Conservation (phyloP, 352 stramenopile genomes). For the Phytopythium montanum region DNA sequence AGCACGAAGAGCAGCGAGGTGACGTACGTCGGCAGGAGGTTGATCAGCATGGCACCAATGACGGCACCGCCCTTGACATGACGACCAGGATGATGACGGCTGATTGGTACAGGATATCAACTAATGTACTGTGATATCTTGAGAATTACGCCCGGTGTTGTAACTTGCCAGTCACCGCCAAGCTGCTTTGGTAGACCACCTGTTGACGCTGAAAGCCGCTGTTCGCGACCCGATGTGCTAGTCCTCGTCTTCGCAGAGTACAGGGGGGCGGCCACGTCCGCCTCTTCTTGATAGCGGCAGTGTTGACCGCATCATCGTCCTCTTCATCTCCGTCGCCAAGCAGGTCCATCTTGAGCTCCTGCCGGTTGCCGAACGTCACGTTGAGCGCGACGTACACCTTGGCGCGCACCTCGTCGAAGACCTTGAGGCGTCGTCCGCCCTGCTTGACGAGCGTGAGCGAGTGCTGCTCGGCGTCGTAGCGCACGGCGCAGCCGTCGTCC, state of each 20-base stretch:
- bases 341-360: constrained; percentile 84
- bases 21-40: constrained; percentile 58
- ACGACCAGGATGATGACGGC: constrained; percentile 63
- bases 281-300: neutral
- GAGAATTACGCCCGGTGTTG: too few species aligned
- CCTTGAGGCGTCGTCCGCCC: constrained; percentile 47
- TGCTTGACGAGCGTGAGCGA: constrained; percentile 57
- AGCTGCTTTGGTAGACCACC: too few species aligned
- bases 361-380: constrained; percentile 77
- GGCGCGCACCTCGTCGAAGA: constrained; percentile 75
- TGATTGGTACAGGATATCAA: too few species aligned
- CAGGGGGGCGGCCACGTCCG: too few species aligned
- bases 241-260: too few species aligned
- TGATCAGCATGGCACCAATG: constrained; percentile 54
- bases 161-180: too few species aligned
- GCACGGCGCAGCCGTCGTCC: constrained; percentile 48
- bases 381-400: constrained; percentile 77
- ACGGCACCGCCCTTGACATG: constrained; percentile 55
- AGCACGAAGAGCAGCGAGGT: constrained; percentile 54
- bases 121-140: too few species aligned
- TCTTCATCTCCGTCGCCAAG: constrained; percentile 42
- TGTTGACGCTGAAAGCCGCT: too few species aligned
- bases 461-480: constrained; percentile 51
- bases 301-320: neutral
- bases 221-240: too few species aligned